Evolutionary conservation across 768 basidiomycete species (phyloP).

Genomic region (Boletus huronensis): DNA sequence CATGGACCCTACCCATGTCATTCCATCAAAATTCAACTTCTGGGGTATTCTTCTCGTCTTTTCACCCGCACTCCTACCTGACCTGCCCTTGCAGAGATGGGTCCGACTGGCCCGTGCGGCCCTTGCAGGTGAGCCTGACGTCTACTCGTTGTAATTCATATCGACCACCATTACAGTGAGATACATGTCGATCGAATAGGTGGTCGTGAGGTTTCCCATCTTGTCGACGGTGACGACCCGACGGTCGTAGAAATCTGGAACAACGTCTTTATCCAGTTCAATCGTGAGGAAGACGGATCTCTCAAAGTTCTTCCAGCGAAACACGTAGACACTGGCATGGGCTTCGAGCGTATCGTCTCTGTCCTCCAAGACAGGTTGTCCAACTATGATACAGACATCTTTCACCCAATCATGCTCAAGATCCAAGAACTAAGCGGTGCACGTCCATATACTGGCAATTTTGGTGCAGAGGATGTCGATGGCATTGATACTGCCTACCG

Average conservation of each 20-base stretch:
- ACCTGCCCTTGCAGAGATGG: conserved; percentile 75
- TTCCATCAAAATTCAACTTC: conserved; percentile 97
- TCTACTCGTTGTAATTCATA: background rate
- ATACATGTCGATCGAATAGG: conserved; percentile 97
- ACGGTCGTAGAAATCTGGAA: conserved; percentile 99
- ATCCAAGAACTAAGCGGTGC: conserved; percentile 89
- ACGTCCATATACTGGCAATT: conserved; percentile 82
- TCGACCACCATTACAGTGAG: conserved; percentile 51
- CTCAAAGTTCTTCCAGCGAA: conserved; percentile 81
- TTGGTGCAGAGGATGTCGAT: conserved; percentile 92
- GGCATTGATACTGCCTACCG: conserved; percentile 98
- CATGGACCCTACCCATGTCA: conserved; percentile 82
- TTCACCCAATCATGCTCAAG: conserved; percentile 80
- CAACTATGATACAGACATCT: conserved; percentile 98
- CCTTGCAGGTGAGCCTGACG: conserved; percentile 70
- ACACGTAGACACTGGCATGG: conserved; percentile 99
- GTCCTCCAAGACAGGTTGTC: conserved; percentile 87
- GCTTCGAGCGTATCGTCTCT: conserved; percentile 96
- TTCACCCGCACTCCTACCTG: background rate
- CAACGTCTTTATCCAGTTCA: conserved; percentile 99
- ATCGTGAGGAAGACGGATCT: conserved; percentile 86
- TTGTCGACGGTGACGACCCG: conserved; percentile 96
- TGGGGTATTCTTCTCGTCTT: conserved; percentile 68
- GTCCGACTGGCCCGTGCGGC: conserved; percentile 95
- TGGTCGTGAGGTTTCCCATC: conserved; percentile 88